A percentile compares a stretch with the other conserved stretches of the same genome.
These are phyloP conservation scores for Microdochium trichocladiopsis DNA, from an alignment of 2,329 filamentous ascomycete genomes.

Conservation along the genomic window DNA sequence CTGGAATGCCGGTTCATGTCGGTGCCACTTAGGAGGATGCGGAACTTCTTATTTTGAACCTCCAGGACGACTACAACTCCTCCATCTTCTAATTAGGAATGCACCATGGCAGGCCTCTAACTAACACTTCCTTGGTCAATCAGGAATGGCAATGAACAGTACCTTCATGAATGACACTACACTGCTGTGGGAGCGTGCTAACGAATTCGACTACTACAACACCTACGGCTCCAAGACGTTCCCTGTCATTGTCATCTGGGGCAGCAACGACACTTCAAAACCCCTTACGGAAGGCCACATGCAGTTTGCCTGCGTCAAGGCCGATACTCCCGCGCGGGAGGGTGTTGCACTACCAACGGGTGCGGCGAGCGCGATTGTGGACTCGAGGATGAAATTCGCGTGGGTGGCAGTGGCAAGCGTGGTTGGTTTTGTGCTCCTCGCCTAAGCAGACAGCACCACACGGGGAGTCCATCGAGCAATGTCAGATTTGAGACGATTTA, in stretches of 20 bases:
- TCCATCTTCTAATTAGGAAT: neutral
- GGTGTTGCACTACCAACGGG: no score
- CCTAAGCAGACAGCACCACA: no score
- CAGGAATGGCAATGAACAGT: neutral
- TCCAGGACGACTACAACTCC: neutral
- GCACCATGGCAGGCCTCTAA: neutral
- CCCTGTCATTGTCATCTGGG: neutral
- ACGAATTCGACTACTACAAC: neutral
- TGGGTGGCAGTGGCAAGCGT: no score
- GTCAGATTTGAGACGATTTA: no score
- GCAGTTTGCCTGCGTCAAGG: neutral
- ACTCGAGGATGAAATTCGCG: no score
- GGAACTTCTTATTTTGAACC: no score
- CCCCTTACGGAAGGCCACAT: neutral
- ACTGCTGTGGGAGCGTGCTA: neutral
- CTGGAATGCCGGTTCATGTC: no score
- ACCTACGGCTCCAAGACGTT: neutral
- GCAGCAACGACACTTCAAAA: neutral
- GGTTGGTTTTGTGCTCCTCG: no score
- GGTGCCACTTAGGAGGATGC: no score
- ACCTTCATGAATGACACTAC: neutral
- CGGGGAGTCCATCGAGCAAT: no score
- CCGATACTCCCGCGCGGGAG: no score
- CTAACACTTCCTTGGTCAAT: neutral
- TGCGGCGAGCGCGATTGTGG: no score